Evolutionary conservation across 805 yeast species (phyloP).

Genomic region (Kodamaea sagamina): DNA sequence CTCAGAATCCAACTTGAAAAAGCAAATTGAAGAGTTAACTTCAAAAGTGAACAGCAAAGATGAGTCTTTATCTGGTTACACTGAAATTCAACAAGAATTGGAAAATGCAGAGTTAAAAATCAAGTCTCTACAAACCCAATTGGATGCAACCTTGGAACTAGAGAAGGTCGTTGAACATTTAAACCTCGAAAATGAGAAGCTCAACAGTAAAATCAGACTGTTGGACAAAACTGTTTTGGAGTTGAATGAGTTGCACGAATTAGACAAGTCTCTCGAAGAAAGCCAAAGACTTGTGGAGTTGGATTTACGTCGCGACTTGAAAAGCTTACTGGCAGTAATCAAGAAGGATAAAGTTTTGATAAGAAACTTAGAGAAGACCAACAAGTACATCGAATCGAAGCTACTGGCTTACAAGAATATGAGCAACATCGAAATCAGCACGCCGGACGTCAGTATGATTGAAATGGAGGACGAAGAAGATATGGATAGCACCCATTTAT

Average conservation of each 20-base stretch:
- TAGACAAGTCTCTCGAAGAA: slow-evolving; percentile 46
- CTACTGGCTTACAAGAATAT: slow-evolving; percentile 21
- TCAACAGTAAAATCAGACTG: slow-evolving; percentile 31
- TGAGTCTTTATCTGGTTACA: slow-evolving; percentile 34
- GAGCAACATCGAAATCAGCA: slow-evolving; percentile 6
- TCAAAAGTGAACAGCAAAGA: slow-evolving; percentile 25
- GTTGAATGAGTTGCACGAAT: slow-evolving; percentile 49
- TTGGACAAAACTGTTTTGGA: slow-evolving; percentile 45
- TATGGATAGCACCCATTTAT: neutral
- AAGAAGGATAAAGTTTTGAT: slow-evolving; percentile 20
- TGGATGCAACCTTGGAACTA: slow-evolving; percentile 39
- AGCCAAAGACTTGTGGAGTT: slow-evolving; percentile 19
- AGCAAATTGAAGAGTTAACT: slow-evolving; percentile 21
- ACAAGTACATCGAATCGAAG: slow-evolving; percentile 22
- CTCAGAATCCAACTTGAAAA: slow-evolving; percentile 25
- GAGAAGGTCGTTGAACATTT: slow-evolving; percentile 37
- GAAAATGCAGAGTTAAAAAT: slow-evolving; percentile 19
- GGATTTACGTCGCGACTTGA: slow-evolving; percentile 39
- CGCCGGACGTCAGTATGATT: slow-evolving; percentile 6
- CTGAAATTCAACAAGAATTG: slow-evolving; percentile 17
- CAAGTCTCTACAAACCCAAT: slow-evolving; percentile 29
- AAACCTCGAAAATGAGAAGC: slow-evolving; percentile 36
- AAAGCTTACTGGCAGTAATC: slow-evolving; percentile 19
- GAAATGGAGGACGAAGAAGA: slow-evolving; percentile 11
- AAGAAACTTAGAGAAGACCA: slow-evolving; percentile 21